Base-by-base conservation (phyloP, 2,329 filamentous ascomycete species). In the Nigrograna mackinnonii region DNA sequence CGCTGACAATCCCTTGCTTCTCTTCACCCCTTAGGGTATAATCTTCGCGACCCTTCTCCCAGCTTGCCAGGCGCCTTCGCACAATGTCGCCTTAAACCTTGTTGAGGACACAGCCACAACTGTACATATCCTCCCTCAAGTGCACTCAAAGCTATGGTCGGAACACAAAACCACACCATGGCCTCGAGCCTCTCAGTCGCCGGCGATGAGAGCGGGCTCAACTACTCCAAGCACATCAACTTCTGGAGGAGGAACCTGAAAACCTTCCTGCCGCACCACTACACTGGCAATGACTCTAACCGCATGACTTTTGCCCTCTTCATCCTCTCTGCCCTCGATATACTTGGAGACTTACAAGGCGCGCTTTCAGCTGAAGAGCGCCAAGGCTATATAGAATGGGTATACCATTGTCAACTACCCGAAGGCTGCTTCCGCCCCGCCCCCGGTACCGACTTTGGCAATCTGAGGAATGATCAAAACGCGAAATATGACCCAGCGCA, bases 191-290 rank as follows among this genome's bases (percentile, higher is more conserved):
- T 41, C 33, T 22, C 48, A 19, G 37, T 41, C 46, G 39, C 39
- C 17, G 43, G 35, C 40, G 47, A 49, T 12, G 55, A 64, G 34
- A 49, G 54, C 24, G 51, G 40, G 5, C 52, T 71, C 41, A 66
- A 70, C 57, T 62, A 64, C 47, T 45, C 62, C 22, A 62, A 57
- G 43, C 94, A 99, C 67, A 76, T 94, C 64, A 89, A 87, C 64
- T 99, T 96, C 79, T 99, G 91, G 86, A 82, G 91, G 53, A 85
- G 91, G 64, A 96, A 92, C 67, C 80, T 94, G 52, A 87, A 86
- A 65, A 86, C 85, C 18, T 80, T 86, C 48, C 83, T 99, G 5
- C 94, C 94, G 0, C 79, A 84, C 34, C 79, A 83, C 49, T 99
- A 97, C 74, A 95, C 89, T 13, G 79, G 84, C 65, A 94, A 87